Evolutionary conservation across 192 early-diverging fungal species (phyloP).

Genomic region (Kickxella alabastrina): DNA sequence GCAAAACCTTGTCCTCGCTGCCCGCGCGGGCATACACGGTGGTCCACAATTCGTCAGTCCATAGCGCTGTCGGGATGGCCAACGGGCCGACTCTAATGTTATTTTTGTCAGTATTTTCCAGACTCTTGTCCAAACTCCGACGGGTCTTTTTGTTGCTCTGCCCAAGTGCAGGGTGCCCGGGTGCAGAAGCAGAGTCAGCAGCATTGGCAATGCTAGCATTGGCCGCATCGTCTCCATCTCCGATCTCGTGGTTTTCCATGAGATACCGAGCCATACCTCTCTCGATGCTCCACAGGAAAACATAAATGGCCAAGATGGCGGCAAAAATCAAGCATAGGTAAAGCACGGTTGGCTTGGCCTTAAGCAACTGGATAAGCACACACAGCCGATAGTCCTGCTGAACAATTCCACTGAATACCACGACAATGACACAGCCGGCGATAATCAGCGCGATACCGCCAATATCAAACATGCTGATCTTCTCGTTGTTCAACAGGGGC

Average conservation of each 20-base stretch:
- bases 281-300: conserved; percentile 59
- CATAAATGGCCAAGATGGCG: conserved; percentile 54
- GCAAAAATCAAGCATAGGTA: conserved; percentile 60
- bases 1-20: too few species aligned
- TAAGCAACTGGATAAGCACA: conserved; percentile 66
- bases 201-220: too few species aligned
- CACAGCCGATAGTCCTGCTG: conserved; percentile 66
- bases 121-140: too few species aligned
- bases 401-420: conserved; percentile 64
- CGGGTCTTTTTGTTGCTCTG: too few species aligned
- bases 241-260: conserved; percentile 13
- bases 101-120: too few species aligned
- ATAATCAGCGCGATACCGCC: conserved; percentile 74
- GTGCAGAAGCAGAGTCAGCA: too few species aligned
- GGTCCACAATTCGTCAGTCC: too few species aligned
- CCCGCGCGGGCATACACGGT: too few species aligned
- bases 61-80: too few species aligned
- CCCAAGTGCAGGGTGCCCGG: too few species aligned
- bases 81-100: too few species aligned
- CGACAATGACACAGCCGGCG: conserved; percentile 66
- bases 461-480: conserved; percentile 61
- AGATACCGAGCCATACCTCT: conserved; percentile 34
- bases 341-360: conserved; percentile 58
- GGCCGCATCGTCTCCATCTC: too few species aligned
- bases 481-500: conserved; percentile 71